Conservation (phyloP, 345 rosid species). For the Cochlearia excelsa region DNA sequence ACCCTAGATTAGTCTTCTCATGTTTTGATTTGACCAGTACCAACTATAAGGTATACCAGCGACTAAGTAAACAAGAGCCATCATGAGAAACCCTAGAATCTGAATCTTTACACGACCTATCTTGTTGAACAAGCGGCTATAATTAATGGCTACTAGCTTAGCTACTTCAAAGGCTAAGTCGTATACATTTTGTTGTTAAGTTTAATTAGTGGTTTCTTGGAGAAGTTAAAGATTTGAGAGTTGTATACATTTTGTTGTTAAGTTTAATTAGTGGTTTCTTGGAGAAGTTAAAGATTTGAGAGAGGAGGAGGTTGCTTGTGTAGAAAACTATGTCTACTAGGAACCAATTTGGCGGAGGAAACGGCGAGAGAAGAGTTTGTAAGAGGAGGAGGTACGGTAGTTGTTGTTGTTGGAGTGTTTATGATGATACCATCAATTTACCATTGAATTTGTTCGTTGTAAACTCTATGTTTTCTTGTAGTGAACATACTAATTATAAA, state of each 20-base stretch:
- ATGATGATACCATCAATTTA: no score
- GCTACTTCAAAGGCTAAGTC: constrained; percentile 48
- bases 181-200: constrained; percentile 30
- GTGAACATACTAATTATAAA: no score
- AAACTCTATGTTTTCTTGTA: no score
- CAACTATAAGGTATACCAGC: constrained; percentile 43
- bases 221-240: constrained; percentile 47
- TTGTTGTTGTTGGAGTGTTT: no score
- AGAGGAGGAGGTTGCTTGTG: constrained; percentile 61
- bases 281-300: constrained; percentile 39
- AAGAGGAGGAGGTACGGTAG: constrained; percentile 18
- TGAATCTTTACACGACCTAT: constrained; percentile 65
- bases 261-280: background rate
- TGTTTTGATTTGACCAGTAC: constrained; percentile 32
- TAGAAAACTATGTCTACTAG: constrained; percentile 67
- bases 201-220: background rate
- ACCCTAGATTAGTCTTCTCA: constrained; percentile 32
- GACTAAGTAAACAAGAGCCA: constrained; percentile 54
- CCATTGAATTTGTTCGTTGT: no score
- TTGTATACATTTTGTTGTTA: constrained; percentile 32
- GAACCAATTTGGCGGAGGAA: constrained; percentile 63
- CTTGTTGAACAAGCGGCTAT: constrained; percentile 50
- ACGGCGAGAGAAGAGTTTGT: constrained; percentile 50
- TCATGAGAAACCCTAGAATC: constrained; percentile 53
- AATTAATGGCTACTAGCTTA: constrained; percentile 36